phyloP scores from a whole-genome alignment of 768 basidiomycete genomes.

The Mycena kentingensis region DNA sequence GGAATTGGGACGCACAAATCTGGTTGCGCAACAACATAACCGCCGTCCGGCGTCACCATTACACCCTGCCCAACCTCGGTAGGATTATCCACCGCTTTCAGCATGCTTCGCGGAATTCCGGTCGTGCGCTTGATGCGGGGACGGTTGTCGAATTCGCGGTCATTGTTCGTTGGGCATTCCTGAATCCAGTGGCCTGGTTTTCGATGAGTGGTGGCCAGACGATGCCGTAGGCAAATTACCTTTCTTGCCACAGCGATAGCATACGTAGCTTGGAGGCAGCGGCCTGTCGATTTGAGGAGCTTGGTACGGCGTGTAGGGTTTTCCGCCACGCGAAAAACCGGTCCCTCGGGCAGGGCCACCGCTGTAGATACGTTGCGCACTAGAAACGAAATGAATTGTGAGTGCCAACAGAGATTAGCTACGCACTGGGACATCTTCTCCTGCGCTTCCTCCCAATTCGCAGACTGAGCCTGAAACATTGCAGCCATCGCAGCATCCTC shows the following conservation, averaged over 20 bases:
- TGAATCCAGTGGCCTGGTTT: conserved; percentile 96
- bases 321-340: conserved; percentile 61
- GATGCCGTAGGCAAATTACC: conserved; percentile 47
- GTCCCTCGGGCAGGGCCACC: conserved; percentile 58
- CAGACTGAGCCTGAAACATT: conserved; percentile 93
- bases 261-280: conserved; percentile 93
- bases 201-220: conserved; percentile 3
- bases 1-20: conserved; percentile 72
- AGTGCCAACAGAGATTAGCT: conserved; percentile 64
- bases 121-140: conserved; percentile 98
- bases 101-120: conserved; percentile 96
- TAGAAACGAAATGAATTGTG: conserved; percentile 66
- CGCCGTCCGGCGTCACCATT: conserved; percentile 98
- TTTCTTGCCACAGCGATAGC: conserved; percentile 98
- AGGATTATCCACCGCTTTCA: conserved; percentile 93
- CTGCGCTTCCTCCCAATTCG: conserved; percentile 98
- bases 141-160: conserved; percentile 90
- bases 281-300: conserved; percentile 68
- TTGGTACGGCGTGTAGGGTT: conserved; percentile 52
- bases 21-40: conserved; percentile 95
- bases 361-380: conserved; percentile 68
- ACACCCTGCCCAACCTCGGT: conserved; percentile 79
- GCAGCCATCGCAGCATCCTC: conserved; percentile 97
- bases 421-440: conserved; percentile 99
- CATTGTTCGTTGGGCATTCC: conserved; percentile 96